These are phyloP conservation scores for Flaveria bidentis DNA, from an alignment of 129 eudicot species.

Conservation along the genomic window DNA sequence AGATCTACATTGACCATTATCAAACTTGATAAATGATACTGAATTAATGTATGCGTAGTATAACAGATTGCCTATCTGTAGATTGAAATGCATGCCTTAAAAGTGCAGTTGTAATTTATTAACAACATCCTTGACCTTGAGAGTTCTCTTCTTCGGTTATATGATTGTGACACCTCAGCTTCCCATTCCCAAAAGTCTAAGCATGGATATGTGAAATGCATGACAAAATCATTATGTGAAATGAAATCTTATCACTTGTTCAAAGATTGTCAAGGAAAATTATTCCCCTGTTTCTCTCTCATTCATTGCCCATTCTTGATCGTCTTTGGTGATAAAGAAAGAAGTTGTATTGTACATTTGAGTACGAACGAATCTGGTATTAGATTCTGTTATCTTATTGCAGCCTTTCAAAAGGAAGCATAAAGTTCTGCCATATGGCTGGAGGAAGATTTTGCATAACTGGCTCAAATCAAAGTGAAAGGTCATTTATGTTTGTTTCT, in stretches of 20 bases:
- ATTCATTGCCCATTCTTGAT: slow-evolving; percentile 22
- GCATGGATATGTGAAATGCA: slow-evolving; percentile 12
- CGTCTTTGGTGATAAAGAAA: slow-evolving; percentile 32
- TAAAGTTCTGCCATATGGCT: slow-evolving; percentile 25
- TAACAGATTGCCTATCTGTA: slow-evolving; percentile 25
- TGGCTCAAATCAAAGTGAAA: slow-evolving; percentile 35
- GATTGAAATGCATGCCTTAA: slow-evolving; percentile 26
- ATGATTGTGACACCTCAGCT: background rate
- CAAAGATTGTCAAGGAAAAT: background rate
- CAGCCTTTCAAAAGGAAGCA: slow-evolving; percentile 34
- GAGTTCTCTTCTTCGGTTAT: background rate
- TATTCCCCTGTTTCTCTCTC: background rate
- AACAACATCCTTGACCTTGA: slow-evolving; percentile 19
- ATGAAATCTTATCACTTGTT: background rate
- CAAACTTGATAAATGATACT: slow-evolving; percentile 26
- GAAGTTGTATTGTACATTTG: slow-evolving; percentile 23
- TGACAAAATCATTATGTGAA: background rate
- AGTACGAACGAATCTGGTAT: slow-evolving; percentile 34
- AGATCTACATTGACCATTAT: background rate
- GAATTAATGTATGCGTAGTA: background rate
- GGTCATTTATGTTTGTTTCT: slow-evolving; percentile 34
- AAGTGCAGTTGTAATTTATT: slow-evolving; percentile 3
- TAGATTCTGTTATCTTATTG: slow-evolving; percentile 29
- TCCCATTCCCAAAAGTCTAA: background rate
- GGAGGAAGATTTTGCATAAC: slow-evolving; percentile 16